Evolutionary conservation across 2,329 filamentous ascomycete species (phyloP), one percentile per base, ranked within the genome.

Genomic region (Cladosporium sp.): DNA sequence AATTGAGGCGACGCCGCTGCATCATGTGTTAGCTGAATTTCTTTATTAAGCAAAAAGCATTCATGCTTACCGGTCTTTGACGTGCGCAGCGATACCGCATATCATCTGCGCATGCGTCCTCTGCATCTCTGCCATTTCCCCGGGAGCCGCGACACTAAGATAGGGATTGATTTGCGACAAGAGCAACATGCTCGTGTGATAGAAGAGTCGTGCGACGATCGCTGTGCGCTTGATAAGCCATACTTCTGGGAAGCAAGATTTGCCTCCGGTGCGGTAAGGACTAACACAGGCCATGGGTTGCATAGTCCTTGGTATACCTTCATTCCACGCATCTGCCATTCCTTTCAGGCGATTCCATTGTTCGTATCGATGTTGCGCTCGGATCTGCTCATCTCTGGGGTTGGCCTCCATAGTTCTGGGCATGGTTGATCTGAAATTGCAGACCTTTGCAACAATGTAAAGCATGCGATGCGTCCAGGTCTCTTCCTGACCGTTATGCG

Each of bases 391-490:
- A 42, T 85, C 84, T 59, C 84, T 82, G 6, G 83, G 78, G 43
- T 82, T 83, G 2, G 80, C 72, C 43, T 86, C 82, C 59, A 85
- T 81, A 60, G 84, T 84, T 17, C 82, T 80, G 1, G 86, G 83
- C 28, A 86, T 84, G 15, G 83, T 84, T 14, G 89, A 88, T 39
- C 90, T 85, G 72, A 96, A 96, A 73, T 95, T 94, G 64, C 88
- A 85, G 51, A 96, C 85, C 71, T 92, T 96, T 50, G 89, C 92
- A 51, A 95, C 82, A 63, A 96, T 88, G 74, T 92, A 96, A 39
- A 97, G 79, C 63, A 96, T 95, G 28, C 90, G 85, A 69, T 96
- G 88, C 17, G 92, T 89, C 92, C 93, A 97, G 9, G 88, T 70
- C 68, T 96, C 90, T 72, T 96, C 91, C 38, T 84, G 80, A 11